A percentile compares a stretch with the other conserved stretches of the same genome.
Conservation (phyloP, 2,329 filamentous ascomycete genomes). For the Aspergillus spinulosporus region DNA sequence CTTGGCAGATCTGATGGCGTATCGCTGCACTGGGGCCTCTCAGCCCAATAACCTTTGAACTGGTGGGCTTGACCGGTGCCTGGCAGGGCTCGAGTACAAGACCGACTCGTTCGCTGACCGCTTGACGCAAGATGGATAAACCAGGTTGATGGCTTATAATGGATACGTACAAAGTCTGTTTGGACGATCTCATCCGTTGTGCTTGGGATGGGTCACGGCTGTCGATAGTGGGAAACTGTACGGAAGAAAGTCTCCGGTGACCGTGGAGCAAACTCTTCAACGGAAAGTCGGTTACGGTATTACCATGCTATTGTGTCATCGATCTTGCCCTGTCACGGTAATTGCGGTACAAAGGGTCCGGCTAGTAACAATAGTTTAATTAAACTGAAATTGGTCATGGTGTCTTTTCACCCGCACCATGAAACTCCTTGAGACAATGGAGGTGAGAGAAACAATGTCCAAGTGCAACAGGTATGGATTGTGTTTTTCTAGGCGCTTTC, state of each 20-base stretch:
- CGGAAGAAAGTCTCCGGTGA: not conserved
- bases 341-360: not conserved
- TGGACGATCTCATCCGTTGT: not conserved
- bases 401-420: not conserved
- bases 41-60: not conserved
- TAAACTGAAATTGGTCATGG: not conserved
- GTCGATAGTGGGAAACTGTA: not conserved
- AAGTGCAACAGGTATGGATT: not conserved
- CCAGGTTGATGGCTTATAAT: not conserved
- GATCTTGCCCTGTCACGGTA: not conserved
- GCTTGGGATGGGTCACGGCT: not conserved
- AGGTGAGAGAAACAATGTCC: not conserved
- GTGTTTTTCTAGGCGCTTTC: not conserved
- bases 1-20: not conserved
- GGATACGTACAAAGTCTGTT: conserved; percentile 6
- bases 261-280: not conserved
- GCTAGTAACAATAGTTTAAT: conserved; percentile 7
- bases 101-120: not conserved
- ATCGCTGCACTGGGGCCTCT: not conserved
- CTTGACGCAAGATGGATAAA: not conserved
- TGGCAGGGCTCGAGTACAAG: not conserved
- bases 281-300: not conserved
- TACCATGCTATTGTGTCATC: not conserved
- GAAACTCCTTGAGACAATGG: conserved; percentile 9
- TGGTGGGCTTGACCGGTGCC: not conserved